A percentile compares a stretch with the other conserved stretches of the same genome.
phyloP scores from a whole-genome alignment of 2,329 filamentous ascomycete genomes.

The Mycosphaerelloides madeirae region DNA sequence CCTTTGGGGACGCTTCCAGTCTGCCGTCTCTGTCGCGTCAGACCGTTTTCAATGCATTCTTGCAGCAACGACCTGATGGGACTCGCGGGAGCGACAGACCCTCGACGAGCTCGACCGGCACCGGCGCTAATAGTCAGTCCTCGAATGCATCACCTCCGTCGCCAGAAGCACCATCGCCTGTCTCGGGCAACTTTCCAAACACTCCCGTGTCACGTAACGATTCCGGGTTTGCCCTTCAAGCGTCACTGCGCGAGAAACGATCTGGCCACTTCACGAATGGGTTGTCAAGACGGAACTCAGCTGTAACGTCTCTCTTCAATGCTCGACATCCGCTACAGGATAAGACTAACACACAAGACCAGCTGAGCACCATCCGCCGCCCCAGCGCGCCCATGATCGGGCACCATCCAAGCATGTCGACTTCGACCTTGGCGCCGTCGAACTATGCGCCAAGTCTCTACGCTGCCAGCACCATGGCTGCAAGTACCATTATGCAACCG shows the following conservation, averaged over 20 bases:
- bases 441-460: constrained; percentile 76
- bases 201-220: constrained; percentile 85
- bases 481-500: constrained; percentile 81
- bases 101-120: constrained; percentile 59
- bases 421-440: constrained; percentile 52
- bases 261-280: constrained; percentile 72
- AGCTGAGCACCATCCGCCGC: constrained; percentile 60
- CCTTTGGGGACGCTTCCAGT: constrained; percentile 63
- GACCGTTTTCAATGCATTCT: constrained; percentile 86
- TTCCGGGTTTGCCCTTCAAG: constrained; percentile 80
- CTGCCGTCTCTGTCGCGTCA: constrained; percentile 50
- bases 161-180: constrained; percentile 72
- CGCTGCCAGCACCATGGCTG: constrained; percentile 77
- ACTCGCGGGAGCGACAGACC: constrained; percentile 65
- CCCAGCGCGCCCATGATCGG: constrained; percentile 54
- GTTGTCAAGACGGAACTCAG: constrained; percentile 80
- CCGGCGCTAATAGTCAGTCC: constrained; percentile 32
- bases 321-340: constrained; percentile 23
- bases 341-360: constrained; percentile 30
- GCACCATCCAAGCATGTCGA: constrained; percentile 61
- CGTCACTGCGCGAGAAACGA: constrained; percentile 85
- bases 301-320: constrained; percentile 42
- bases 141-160: constrained; percentile 51
- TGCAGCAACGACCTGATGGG: constrained; percentile 65
- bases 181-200: constrained; percentile 71